Base-by-base conservation (phyloP, 345 rosid species). In the Hypericum androsaemum region DNA sequence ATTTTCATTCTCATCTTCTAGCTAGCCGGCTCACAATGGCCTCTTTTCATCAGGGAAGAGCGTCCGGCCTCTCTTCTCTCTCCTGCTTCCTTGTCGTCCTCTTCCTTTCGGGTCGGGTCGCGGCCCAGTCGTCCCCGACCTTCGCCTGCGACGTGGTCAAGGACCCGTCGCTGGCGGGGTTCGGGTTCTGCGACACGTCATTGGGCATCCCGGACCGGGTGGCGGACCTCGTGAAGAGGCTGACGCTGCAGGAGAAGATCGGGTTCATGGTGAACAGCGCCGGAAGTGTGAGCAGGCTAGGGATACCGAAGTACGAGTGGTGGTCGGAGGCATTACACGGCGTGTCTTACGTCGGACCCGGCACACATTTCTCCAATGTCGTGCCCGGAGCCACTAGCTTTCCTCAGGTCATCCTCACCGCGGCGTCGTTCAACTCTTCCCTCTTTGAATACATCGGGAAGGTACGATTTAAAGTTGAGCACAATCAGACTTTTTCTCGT, bases 311-410 rank as follows among this genome's bases (percentile, higher is more conserved):
- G 46, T 92, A 88, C 48, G 78, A 79, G 65, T 92, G 98, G 98
- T 92, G 96, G 98, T 84, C 95, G 0, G 98, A 90, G 77, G 98
- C 96, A 32, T 68, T 90, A 58, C 98, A 90, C 41, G 98, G 98
- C 32, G 94, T 88, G 41, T 92, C 96, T 11, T 47, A 85, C 60
- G 70, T 75, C 10, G 98, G 98, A 6, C 88, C 83, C 0, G 95
- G 94, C 2, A 88, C 94, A 0, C 74, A n/a, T 50, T 92, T 92
- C 60, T 66, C 80, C 46, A 55, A 58, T 40, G 41, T 47, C 12
- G 88, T 88, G 32, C 95, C 98, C 0, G 98, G 88, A 0, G 98
- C 98, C 6, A 92, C 98, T 1, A 92, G 95, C 55, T 92, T 92
- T 56, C 98, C 98, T 52, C 92, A 81, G 67, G 95, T 88, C 63